Percentiles rank a stretch among this genome's conserved stretches.
Evolutionary conservation across 2,329 filamentous ascomycete species (phyloP).

Genomic region (Plenodomus lindquistii): DNA sequence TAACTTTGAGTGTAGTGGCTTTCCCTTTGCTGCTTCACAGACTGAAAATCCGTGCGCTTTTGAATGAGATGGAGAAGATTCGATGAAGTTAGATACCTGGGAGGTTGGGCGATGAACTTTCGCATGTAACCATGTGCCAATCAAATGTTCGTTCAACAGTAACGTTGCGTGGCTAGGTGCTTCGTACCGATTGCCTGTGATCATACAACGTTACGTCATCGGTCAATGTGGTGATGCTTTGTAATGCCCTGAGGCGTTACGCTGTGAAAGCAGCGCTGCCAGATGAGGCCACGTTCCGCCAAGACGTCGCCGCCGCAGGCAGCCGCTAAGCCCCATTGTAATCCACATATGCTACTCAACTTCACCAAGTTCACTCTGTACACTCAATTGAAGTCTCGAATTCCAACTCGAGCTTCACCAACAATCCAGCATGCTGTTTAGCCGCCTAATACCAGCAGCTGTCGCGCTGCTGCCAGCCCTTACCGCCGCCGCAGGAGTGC

Average conservation of each 20-base stretch:
- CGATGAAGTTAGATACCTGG: no score
- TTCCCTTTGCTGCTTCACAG: no score
- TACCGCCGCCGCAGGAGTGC: slow-evolving; percentile 74
- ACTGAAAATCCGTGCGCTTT: no score
- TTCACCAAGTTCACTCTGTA: slow-evolving; percentile 6
- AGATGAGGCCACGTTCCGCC: neutral
- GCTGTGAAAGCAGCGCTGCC: neutral
- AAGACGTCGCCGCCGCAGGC: neutral
- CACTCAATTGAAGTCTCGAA: slow-evolving; percentile 20
- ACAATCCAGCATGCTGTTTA: slow-evolving; percentile 38
- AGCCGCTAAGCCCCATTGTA: neutral
- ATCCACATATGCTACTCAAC: neutral
- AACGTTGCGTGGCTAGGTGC: no score
- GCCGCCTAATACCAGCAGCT: slow-evolving; percentile 34
- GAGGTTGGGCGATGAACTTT: no score
- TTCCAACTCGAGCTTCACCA: slow-evolving; percentile 20
- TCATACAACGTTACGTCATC: neutral
- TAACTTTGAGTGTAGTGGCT: no score
- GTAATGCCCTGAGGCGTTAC: neutral
- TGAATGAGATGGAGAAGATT: no score
- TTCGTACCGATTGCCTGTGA: neutral
- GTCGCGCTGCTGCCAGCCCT: slow-evolving; percentile 39
- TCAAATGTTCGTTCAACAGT: no score
- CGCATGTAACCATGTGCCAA: no score
- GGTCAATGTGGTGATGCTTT: neutral